phyloP scores from a whole-genome alignment of 768 basidiomycete species.

The Pulveroboletus sp. region DNA sequence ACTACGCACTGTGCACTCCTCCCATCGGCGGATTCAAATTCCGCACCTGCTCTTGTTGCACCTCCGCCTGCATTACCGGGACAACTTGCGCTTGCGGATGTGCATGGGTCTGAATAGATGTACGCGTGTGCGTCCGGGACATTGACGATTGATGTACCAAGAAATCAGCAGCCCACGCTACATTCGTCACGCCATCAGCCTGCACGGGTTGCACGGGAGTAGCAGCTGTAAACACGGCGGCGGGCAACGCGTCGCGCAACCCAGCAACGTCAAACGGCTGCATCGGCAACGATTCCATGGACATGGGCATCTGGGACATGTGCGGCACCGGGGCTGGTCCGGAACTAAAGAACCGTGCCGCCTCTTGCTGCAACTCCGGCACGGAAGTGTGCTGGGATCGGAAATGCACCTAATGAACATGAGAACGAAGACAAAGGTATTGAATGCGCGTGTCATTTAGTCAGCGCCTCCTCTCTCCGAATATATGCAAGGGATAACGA shows the following conservation, averaged over 20 bases:
- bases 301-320: slow-evolving; percentile 2
- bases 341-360: slow-evolving; percentile 60
- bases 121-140: neutral
- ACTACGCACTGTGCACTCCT: slow-evolving; percentile 14
- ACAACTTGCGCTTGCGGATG: slow-evolving; percentile 3
- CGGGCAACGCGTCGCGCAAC: slow-evolving; percentile 23
- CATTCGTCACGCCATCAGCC: slow-evolving; percentile 10
- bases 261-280: slow-evolving; percentile 55
- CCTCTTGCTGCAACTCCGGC: slow-evolving; percentile 54
- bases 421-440: neutral
- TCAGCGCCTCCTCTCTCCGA: neutral
- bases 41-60: slow-evolving; percentile 11
- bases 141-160: slow-evolving; percentile 29
- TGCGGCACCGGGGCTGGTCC: slow-evolving; percentile 27
- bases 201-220: slow-evolving; percentile 13
- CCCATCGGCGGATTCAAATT: slow-evolving; percentile 1
- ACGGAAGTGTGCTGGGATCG: slow-evolving; percentile 46
- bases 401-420: slow-evolving; percentile 44
- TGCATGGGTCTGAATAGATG: neutral
- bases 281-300: slow-evolving; percentile 24
- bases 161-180: slow-evolving; percentile 66
- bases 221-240: neutral
- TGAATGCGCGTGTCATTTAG: neutral
- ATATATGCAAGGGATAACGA: neutral
- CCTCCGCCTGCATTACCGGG: slow-evolving; percentile 6